phyloP scores from a whole-genome alignment of 805 yeast genomes.

The Starmerella asiatica region DNA sequence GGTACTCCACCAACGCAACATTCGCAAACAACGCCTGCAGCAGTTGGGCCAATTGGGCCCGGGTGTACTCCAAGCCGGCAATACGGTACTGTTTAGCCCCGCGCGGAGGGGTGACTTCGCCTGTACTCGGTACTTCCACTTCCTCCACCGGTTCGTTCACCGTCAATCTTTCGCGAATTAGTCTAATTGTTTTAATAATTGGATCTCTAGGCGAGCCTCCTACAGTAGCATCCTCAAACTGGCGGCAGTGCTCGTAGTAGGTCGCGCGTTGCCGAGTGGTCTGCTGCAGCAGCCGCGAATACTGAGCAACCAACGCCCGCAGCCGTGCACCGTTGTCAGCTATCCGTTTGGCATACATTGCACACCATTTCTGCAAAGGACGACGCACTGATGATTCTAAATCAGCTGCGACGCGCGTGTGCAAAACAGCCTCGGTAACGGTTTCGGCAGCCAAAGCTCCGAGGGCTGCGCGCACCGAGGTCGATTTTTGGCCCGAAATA shows the following conservation, averaged over 20 bases:
- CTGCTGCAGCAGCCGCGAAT: slow-evolving; percentile 33
- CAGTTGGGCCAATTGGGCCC: slow-evolving; percentile 31
- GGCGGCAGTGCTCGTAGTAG: slow-evolving; percentile 59
- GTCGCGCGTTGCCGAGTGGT: slow-evolving; percentile 40
- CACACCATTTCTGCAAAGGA: slow-evolving; percentile 60
- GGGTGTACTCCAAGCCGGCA: slow-evolving; percentile 27
- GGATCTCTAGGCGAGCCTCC: slow-evolving; percentile 16
- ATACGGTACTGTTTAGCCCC: slow-evolving; percentile 4
- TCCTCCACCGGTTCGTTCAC: neutral
- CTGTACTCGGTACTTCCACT: neutral
- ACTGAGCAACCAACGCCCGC: slow-evolving; percentile 36
- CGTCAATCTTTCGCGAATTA: slow-evolving; percentile 8
- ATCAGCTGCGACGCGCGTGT: slow-evolving; percentile 43
- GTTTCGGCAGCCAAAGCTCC: slow-evolving; percentile 40
- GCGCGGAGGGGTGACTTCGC: neutral
- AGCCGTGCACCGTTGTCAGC: slow-evolving; percentile 42
- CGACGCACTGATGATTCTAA: slow-evolving; percentile 43
- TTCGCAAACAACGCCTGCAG: slow-evolving; percentile 32
- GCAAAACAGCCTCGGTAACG: slow-evolving; percentile 41
- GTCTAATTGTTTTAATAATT: slow-evolving; percentile 7
- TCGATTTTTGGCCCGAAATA: slow-evolving; percentile 11
- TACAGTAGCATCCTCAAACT: slow-evolving; percentile 39
- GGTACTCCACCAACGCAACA: slow-evolving; percentile 41
- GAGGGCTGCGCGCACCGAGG: slow-evolving; percentile 23
- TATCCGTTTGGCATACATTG: slow-evolving; percentile 51